phyloP scores from a whole-genome alignment of 768 basidiomycete genomes.

The Crassisporium funariophilum region DNA sequence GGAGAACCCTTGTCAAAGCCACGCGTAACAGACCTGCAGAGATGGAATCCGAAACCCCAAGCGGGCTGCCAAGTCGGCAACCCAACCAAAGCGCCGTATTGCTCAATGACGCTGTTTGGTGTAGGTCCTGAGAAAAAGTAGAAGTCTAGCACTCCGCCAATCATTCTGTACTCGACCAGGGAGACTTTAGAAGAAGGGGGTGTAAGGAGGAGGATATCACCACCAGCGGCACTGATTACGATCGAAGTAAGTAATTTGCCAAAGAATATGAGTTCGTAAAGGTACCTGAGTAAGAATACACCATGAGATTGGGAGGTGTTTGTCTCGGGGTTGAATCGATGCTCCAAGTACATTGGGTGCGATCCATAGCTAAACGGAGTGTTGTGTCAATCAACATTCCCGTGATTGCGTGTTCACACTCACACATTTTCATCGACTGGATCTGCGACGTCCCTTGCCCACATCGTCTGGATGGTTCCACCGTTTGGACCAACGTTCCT shows the following conservation, averaged over 20 bases:
- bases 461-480: conserved; percentile 68
- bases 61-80: conserved; percentile 70
- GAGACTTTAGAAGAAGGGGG: conserved; percentile 57
- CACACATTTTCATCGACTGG: conserved; percentile 70
- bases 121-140: conserved; percentile 74
- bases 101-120: conserved; percentile 63
- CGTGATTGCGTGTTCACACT: conserved; percentile 27
- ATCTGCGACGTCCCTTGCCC: conserved; percentile 64
- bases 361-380: conserved; percentile 61
- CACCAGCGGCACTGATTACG: conserved; percentile 56
- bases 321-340: conserved; percentile 58
- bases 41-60: conserved; percentile 81
- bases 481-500: conserved; percentile 56
- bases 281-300: conserved; percentile 70
- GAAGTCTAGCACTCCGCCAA: conserved; percentile 78
- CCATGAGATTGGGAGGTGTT: conserved; percentile 66
- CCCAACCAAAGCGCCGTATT: conserved; percentile 70
- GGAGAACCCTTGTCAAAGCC: background rate
- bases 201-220: conserved; percentile 69
- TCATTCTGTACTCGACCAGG: conserved; percentile 68
- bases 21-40: conserved; percentile 49
- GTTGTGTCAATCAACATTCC: conserved; percentile 1
- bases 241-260: conserved; percentile 6
- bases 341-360: conserved; percentile 74
- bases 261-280: background rate